Base-by-base conservation (phyloP, 768 basidiomycete species). In the Lentinula raphanica region DNA sequence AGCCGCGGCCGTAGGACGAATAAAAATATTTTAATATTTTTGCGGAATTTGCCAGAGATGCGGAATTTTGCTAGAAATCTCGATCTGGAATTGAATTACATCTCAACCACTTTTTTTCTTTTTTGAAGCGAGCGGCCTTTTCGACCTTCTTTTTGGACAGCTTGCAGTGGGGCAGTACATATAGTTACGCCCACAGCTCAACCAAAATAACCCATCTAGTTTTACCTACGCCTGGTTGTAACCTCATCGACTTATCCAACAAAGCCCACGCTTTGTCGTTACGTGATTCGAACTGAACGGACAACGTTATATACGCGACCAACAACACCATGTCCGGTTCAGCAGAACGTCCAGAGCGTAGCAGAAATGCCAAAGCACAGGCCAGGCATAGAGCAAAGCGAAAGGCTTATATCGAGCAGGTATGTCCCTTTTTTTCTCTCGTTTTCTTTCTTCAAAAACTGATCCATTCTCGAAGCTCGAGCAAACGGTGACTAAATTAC, bases 341-440 rank as follows among this genome's bases (percentile, higher is more conserved):
- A 59, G 27, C 77, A 66, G 85, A 88, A 73, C 83, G 83, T 69
- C 88, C 88, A 77, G 88, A 89, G 74, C 85, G 88, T 64, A 88
- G 87, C 80, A 87, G 89, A 77, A 91, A 91, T 76, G 88, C 88
- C 55, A 87, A 86, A 72, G 92, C 92, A 9, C 92, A 94, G 75
- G 92, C 92, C 35, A 78, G 92, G 65, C 92, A 94, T 78, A 85
- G 92, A 60, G 92, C 91, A 69, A 94, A 94, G 72, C 82, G 92
- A 73, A 94, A 94, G 76, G 92, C 92, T 11, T 94, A 94, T 77
- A 92, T 94, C 67, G 90, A 93, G 64, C 89, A 92, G 81, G 91
- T 90, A 54, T 23, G 35, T 53, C 19, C 35, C 35, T 15, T 21
- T 39, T 39, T 53, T 39, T 1, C 1, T 27, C 36, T 17, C 17